Conservation (phyloP, 1,139 yeast species). For the Entelexis paramagnoliae region DNA sequence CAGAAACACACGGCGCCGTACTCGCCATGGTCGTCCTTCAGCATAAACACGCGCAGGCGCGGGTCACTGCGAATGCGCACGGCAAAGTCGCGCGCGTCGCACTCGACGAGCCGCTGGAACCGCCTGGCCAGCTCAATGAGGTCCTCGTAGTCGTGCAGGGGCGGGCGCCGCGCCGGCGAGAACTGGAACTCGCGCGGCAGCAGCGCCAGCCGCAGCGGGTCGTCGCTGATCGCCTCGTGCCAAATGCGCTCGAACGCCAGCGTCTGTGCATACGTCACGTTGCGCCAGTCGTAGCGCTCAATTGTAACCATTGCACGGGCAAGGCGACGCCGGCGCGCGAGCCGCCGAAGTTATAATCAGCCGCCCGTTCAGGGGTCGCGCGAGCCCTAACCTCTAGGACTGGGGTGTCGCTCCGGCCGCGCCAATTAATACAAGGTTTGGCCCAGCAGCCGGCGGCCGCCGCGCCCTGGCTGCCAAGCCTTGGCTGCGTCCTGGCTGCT, state of each 20-base stretch:
- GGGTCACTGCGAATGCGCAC: conserved; percentile 7
- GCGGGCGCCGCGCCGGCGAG: conserved; percentile 5
- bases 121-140: neutral
- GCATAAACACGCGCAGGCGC: conserved; percentile 10
- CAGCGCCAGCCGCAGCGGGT: conserved; percentile 3
- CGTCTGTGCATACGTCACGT: conserved; percentile 8
- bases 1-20: conserved; percentile 12
- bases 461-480: no score
- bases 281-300: conserved; percentile 7
- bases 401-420: neutral
- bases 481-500: no score
- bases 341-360: neutral
- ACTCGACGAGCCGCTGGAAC: conserved; percentile 3
- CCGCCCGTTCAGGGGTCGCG: neutral
- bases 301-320: conserved; percentile 2
- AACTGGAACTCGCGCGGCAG: conserved; percentile 1
- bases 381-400: neutral
- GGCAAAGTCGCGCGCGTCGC: conserved; percentile 7
- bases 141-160: conserved; percentile 15
- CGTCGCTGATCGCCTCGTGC: conserved; percentile 18
- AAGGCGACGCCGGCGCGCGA: no score
- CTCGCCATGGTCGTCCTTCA: neutral
- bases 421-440: no score
- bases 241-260: conserved; percentile 12
- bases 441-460: no score